Base-by-base conservation (phyloP, 352 stramenopile genomes). In the Aphanomyces cochlioides region DNA sequence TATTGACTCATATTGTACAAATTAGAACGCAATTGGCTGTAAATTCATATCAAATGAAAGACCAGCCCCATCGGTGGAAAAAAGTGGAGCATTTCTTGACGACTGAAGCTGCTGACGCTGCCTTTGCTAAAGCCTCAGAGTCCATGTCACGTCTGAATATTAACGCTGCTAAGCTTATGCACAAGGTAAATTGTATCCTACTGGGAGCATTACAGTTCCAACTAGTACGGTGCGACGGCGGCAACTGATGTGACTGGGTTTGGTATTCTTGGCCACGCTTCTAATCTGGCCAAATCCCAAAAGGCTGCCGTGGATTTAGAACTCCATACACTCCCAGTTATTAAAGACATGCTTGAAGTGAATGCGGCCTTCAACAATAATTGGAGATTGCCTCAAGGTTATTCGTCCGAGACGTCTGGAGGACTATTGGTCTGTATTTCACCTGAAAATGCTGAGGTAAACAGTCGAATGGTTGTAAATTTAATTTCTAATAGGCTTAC, bases 161-260 rank as follows among this genome's bases (percentile, higher is more conserved):
- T 6, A 93, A 97, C 73, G 95, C 81, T 15, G 93, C 89, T 12
- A 80, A 82, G 19, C 78, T 98, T 61, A 98, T 98, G 92, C 78
- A 95, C 64, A 97, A 93, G 79, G 80, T 84, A 76, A 12, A 37
- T 17, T 2, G 15, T 4, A 28, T 28, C 28, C 28, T 28, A 28
- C 28, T 28, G 28, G 28, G 28, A 28, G 28, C 28, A 28, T 28
- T 28, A 28, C 28, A 66, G 34, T 45, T 40, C 19, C 0, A 8
- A 63, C 4, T 66, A 97, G 80, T 88, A 98, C 63, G 78, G 85
- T 28, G 93, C 94, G 5, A 84, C 96, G 76, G 96, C 92, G 38
- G 91, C 87, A n/a, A 98, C 95, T 21, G 95, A 98, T 77, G 93
- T 98, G 45, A 98, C 95, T 66, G 95, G 95, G 68, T 98, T 98